Conservation (phyloP, 768 basidiomycete genomes). For the Naganishia vaughanmartiniae region DNA sequence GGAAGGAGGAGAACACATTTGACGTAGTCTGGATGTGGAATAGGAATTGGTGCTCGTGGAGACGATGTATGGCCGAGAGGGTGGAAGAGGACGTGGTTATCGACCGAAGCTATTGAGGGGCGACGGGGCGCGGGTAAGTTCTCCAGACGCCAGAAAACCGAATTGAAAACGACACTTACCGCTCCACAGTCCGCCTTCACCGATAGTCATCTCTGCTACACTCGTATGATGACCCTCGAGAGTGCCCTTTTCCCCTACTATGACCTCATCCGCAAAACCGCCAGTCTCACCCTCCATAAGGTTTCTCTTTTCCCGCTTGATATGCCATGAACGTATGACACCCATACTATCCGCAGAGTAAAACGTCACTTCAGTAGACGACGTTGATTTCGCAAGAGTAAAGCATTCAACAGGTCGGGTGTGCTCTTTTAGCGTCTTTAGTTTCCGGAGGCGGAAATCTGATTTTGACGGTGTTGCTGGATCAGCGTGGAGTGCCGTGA, state of each 20-base stretch:
- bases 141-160: not conserved
- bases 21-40: conserved; percentile 64
- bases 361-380: conserved; percentile 52
- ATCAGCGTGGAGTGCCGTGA: conserved; percentile 28
- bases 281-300: conserved; percentile 55
- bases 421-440: conserved; percentile 76
- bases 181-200: conserved; percentile 79
- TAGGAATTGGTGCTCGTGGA: conserved; percentile 46
- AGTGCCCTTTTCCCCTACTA: conserved; percentile 45
- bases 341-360: conserved; percentile 94
- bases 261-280: conserved; percentile 16
- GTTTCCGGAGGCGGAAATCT: conserved; percentile 46
- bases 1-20: conserved; percentile 65
- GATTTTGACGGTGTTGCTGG: not conserved
- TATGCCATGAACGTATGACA: conserved; percentile 73
- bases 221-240: conserved; percentile 74
- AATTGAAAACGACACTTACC: conserved; percentile 57
- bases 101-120: conserved; percentile 68
- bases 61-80: conserved; percentile 41
- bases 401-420: conserved; percentile 82
- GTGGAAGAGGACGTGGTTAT: conserved; percentile 73
- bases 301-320: conserved; percentile 62
- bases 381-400: conserved; percentile 51
- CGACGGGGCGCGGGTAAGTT: not conserved
- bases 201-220: conserved; percentile 69